phyloP scores from a whole-genome alignment of 495 filamentous ascomycete genomes.

The Lophium mytilinum region DNA sequence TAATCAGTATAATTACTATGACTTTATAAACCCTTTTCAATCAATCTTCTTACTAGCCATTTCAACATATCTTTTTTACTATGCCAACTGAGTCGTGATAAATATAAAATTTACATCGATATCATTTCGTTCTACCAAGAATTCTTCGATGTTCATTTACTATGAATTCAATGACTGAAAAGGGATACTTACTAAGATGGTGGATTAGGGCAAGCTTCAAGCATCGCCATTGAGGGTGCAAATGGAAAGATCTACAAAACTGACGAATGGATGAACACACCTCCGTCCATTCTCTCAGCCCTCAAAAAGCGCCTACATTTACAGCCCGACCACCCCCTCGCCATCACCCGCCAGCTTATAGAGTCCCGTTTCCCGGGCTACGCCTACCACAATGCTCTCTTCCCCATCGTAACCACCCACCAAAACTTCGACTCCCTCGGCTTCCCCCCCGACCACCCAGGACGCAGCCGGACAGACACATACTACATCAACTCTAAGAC shows the following conservation, averaged over 20 bases:
- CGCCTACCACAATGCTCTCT: conserved; percentile 65
- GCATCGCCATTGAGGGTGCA: conserved; percentile 23
- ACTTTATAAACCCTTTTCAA: no score
- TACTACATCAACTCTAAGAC: conserved; percentile 88
- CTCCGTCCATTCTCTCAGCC: conserved; percentile 62
- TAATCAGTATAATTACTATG: background rate
- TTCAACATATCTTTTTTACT: no score
- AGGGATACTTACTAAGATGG: no score
- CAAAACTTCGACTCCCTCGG: conserved; percentile 96
- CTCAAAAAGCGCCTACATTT: conserved; percentile 72
- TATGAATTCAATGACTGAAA: background rate
- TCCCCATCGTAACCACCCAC: conserved; percentile 73
- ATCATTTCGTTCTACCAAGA: no score
- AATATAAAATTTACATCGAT: no score
- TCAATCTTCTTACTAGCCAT: no score
- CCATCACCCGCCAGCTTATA: conserved; percentile 84
- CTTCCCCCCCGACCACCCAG: conserved; percentile 84
- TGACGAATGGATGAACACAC: conserved; percentile 81
- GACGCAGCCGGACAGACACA: conserved; percentile 79
- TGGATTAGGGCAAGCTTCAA: conserved; percentile 4
- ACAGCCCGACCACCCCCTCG: conserved; percentile 78
- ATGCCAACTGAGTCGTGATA: no score
- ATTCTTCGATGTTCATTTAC: background rate
- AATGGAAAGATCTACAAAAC: conserved; percentile 43
- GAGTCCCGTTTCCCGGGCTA: conserved; percentile 80